Percentiles rank a stretch among this genome's conserved stretches.
Evolutionary conservation across 305 asterid genomes (phyloP).

Genomic region (Andrographis paniculata): DNA sequence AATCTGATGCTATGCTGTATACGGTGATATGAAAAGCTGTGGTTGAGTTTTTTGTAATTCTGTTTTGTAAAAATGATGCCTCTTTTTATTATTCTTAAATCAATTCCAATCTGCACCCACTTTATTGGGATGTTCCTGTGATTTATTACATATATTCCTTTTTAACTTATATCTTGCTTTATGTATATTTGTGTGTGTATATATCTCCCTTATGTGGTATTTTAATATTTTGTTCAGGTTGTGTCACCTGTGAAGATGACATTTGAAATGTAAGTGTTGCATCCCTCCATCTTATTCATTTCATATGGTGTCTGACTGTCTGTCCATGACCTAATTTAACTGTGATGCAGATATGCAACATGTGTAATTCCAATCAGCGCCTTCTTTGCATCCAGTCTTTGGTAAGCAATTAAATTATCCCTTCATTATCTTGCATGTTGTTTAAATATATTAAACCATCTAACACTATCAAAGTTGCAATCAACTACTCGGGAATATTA

Average conservation of each 20-base stretch:
- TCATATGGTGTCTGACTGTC: constrained; percentile 4
- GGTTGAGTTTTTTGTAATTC: no score
- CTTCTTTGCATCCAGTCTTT: constrained; percentile 74
- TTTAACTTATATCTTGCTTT: constrained; percentile 1
- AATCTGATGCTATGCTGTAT: no score
- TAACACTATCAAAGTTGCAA: constrained; percentile 3
- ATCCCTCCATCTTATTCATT: constrained; percentile 15
- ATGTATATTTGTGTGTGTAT: constrained; percentile 4
- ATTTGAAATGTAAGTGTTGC: constrained; percentile 74
- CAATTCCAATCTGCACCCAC: not conserved
- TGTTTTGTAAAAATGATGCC: constrained; percentile 3
- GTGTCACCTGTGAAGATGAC: constrained; percentile 98
- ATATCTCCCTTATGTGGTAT: no score
- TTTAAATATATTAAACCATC: constrained; percentile 2
- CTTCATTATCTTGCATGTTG: not conserved
- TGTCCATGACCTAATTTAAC: constrained; percentile 14
- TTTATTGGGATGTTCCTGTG: not conserved
- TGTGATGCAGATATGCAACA: constrained; percentile 74
- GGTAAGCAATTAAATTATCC: constrained; percentile 38
- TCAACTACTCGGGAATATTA: constrained; percentile 8
- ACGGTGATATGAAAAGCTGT: no score
- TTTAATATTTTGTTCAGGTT: constrained; percentile 48
- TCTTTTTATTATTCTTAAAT: no score
- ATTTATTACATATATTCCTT: constrained; percentile 7
- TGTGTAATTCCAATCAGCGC: constrained; percentile 90